Base-by-base conservation (phyloP, 1,284 basidiomycete genomes). In the Irpex sp. region DNA sequence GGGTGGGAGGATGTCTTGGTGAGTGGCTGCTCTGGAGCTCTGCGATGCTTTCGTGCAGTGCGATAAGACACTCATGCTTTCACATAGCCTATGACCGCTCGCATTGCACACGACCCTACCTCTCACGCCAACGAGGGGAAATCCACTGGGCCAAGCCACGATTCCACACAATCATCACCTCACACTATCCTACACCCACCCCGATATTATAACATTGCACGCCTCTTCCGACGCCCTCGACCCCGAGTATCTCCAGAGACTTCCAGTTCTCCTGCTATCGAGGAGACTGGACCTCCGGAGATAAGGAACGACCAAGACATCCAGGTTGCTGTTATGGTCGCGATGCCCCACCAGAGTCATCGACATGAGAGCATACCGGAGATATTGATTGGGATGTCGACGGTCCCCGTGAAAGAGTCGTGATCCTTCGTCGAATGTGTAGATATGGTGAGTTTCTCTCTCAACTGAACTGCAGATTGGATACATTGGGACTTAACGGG, bases 271-370 rank as follows among this genome's bases (percentile, higher is more conserved):
- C 15, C 39, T 62, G 13, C 66, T 53, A 19, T 35, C 61, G 19
- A 50, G 2, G 36, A 58, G 11, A 3, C 60, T 35, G 63, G 58
- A 60, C 65, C 31, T 63, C 56, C 59, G 56, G 58, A 33, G 67
- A 71, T 57, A 61, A 60, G 47, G 67, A 7, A 55, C 64, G 62
- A 62, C 59, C 21, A 60, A 21, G 70, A 71, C 55, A 65, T 81
- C 17, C 83, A 86, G 68, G 77, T 89, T 9, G 79, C 83, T 26
- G 81, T 89, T 5, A 76, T 90, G 60, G 78, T 90, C 61, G 78
- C 82, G 37, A 88, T 90, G 87, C 88, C 88, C 1, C 77, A 80
- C 35, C 77, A 72, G 11, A 73, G 72, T 35, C 69, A 70, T 13
- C 65, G 69, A 13, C 60, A 67, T 63, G 73, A 75, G 31, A 76